phyloP scores from a whole-genome alignment of 306 rosid genomes.

The Quercus ilex region DNA sequence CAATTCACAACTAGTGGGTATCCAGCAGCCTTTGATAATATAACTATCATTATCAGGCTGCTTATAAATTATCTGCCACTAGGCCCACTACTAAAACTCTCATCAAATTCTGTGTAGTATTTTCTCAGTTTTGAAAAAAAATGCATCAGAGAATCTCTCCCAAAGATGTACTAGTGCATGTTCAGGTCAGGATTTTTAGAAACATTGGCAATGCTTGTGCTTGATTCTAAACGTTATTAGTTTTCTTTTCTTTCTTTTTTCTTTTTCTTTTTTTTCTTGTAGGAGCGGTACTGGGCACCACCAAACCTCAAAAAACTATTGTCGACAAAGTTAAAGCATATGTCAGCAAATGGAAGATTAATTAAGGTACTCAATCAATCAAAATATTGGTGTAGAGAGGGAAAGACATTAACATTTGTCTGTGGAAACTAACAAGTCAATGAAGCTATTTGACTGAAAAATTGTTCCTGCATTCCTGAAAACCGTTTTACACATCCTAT shows the following conservation, averaged over 20 bases:
- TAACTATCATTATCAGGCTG: neutral
- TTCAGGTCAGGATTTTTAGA: neutral
- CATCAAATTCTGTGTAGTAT: conserved; percentile 3
- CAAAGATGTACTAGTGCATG: neutral
- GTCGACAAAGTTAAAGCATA: conserved; percentile 74
- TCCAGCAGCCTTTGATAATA: neutral
- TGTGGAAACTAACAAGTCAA: conserved; percentile 14
- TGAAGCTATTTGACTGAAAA: conserved; percentile 4
- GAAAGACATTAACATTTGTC: neutral
- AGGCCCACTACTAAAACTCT: neutral
- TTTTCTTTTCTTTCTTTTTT: neutral
- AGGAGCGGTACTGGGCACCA: conserved; percentile 80
- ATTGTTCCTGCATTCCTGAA: conserved; percentile 8
- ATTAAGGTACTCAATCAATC: conserved; percentile 56
- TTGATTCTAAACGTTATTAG: conserved; percentile 17
- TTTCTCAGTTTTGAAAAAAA: neutral
- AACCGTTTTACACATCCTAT: neutral
- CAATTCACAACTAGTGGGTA: conserved; percentile 2
- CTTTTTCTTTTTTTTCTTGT: neutral
- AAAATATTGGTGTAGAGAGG: conserved; percentile 8
- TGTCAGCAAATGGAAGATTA: conserved; percentile 71
- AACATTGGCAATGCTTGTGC: conserved; percentile 10
- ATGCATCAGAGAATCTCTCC: conserved; percentile 15
- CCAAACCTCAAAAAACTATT: conserved; percentile 73
- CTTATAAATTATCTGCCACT: neutral